Percentiles rank a stretch among this genome's conserved stretches.
These are phyloP conservation scores for Trifolium pratense DNA, from an alignment of 306 rosid genomes.

Conservation along the genomic window DNA sequence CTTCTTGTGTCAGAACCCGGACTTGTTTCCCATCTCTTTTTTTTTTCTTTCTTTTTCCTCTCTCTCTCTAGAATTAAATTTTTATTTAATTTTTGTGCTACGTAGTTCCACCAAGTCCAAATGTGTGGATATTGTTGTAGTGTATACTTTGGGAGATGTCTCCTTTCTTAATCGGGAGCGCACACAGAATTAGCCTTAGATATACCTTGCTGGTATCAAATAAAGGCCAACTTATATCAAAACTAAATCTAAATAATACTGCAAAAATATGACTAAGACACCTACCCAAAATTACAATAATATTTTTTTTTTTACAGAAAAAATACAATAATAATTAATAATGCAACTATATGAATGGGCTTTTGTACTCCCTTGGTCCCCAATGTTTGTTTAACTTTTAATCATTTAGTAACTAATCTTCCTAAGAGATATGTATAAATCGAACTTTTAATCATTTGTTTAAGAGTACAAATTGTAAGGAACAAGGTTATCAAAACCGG, in stretches of 20 bases:
- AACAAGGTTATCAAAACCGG: no score
- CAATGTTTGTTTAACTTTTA: no score
- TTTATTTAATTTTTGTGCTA: background rate
- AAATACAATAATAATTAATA: no score
- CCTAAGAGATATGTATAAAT: no score
- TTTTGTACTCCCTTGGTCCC: no score
- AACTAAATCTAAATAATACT: background rate
- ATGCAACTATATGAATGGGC: no score
- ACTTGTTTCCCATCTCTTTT: constrained; percentile 13
- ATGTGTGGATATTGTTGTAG: background rate
- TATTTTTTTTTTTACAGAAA: no score
- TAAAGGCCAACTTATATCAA: background rate
- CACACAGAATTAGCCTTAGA: constrained; percentile 1
- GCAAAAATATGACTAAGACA: background rate
- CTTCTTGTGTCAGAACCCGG: constrained; percentile 48
- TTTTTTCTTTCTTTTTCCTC: background rate
- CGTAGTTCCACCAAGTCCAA: background rate
- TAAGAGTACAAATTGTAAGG: no score
- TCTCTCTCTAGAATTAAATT: background rate
- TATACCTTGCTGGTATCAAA: background rate
- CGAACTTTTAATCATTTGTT: no score
- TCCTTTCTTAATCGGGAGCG: background rate
- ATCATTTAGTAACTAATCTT: no score
- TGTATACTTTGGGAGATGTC: background rate
- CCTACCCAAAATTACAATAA: background rate